Conservation (phyloP, 768 basidiomycete species). For the Megacollybia marginata region DNA sequence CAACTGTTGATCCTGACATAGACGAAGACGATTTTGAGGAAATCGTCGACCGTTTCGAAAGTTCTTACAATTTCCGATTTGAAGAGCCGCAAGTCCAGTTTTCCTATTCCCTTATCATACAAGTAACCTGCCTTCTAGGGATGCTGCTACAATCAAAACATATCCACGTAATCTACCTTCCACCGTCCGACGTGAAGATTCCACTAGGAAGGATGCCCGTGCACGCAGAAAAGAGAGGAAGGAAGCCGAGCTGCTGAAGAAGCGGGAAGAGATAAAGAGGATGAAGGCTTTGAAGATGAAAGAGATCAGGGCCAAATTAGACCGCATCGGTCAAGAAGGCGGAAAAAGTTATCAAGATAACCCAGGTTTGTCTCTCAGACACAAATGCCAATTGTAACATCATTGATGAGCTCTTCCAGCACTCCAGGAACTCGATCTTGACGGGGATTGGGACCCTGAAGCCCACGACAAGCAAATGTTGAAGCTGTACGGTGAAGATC, state of each 20-base stretch:
- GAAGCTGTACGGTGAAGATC: slow-evolving; percentile 55
- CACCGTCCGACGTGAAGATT: slow-evolving; percentile 64
- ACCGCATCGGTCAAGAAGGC: slow-evolving; percentile 63
- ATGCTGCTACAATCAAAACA: slow-evolving; percentile 54
- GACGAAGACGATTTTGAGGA: slow-evolving; percentile 58
- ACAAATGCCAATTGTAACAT: neutral
- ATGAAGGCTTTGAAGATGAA: slow-evolving; percentile 81
- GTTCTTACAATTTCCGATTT: slow-evolving; percentile 96
- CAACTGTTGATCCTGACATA: slow-evolving; percentile 15
- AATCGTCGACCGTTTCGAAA: slow-evolving; percentile 86
- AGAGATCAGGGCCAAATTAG: slow-evolving; percentile 70
- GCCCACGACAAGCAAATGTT: slow-evolving; percentile 82
- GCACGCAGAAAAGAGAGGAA: slow-evolving; percentile 70
- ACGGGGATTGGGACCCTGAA: slow-evolving; percentile 88
- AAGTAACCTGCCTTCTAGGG: slow-evolving; percentile 28
- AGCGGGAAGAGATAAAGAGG: slow-evolving; percentile 74
- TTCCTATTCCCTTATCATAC: slow-evolving; percentile 1
- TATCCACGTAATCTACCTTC: slow-evolving; percentile 71
- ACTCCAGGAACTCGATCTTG: slow-evolving; percentile 69
- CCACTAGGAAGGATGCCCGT: slow-evolving; percentile 79
- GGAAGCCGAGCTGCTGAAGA: slow-evolving; percentile 66
- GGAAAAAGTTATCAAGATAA: slow-evolving; percentile 42
- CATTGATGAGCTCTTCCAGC: slow-evolving; percentile 27
- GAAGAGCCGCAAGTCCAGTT: slow-evolving; percentile 82
- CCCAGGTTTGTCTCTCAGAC: slow-evolving; percentile 18